phyloP scores from a whole-genome alignment of 805 yeast species.

The Wickerhamomyces tratensis region DNA sequence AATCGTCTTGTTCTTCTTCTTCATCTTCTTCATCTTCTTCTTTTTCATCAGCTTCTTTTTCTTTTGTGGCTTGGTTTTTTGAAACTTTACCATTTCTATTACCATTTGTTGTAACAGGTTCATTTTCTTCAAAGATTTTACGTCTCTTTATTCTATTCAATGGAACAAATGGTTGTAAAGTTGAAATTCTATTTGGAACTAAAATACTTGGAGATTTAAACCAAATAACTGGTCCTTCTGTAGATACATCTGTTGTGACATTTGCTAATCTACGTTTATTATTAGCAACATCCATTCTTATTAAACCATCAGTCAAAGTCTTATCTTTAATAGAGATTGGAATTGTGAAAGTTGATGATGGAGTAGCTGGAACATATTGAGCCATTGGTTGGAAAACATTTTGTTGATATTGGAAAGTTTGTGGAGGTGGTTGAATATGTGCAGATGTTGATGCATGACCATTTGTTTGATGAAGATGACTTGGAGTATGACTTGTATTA shows the following conservation, averaged over 20 bases:
- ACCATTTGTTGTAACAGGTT: constrained; percentile 1
- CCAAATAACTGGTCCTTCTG: constrained; percentile 44
- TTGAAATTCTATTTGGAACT: constrained; percentile 28
- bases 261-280: constrained; percentile 19
- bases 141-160: constrained; percentile 7
- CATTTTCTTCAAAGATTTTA: constrained; percentile 12
- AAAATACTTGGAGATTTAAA: constrained; percentile 57
- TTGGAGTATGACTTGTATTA: not conserved
- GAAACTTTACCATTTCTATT: constrained; percentile 3
- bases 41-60: constrained; percentile 13
- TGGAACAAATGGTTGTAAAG: constrained; percentile 4
- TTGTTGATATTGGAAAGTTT: constrained; percentile 10
- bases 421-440: constrained; percentile 12
- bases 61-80: constrained; percentile 9
- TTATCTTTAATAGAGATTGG: constrained; percentile 14
- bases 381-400: constrained; percentile 17
- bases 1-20: constrained; percentile 8
- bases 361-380: constrained; percentile 12
- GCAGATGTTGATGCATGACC: constrained; percentile 5
- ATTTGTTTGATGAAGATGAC: not conserved
- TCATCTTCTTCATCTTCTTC: constrained; percentile 16
- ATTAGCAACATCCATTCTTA: constrained; percentile 22
- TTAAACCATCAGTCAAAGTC: constrained; percentile 12
- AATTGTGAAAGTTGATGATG: constrained; percentile 24
- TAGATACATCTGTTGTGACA: constrained; percentile 5